Base-by-base conservation (phyloP, 2,329 filamentous ascomycete genomes). In the Colletotrichum abscissum region DNA sequence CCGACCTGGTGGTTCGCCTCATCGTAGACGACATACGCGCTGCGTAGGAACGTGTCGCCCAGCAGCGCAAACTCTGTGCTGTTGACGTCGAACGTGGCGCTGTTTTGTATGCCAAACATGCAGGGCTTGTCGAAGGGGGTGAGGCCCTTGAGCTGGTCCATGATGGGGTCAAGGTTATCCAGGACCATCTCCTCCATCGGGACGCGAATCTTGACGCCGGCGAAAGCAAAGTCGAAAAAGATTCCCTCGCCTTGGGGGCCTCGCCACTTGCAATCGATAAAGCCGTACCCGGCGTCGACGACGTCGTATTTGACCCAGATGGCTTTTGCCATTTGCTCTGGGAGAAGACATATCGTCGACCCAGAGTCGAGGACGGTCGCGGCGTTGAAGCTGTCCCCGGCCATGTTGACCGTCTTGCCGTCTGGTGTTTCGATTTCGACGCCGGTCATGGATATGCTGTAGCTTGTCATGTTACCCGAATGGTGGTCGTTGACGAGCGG, bases 11-110 rank as follows among this genome's bases (percentile, higher is more conserved):
- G 91, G 80, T 93, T 94, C 22, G 86, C 89, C 35, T 94, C 85
- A 79, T 95, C 92, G 79, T 93, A 95, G 7, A 95, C 93, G 9
- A 94, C 88, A 76, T 95, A 95, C 0, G 93, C 93, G 42, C 91
- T 92, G 59, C 93, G 87, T 64, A 95, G 84, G 80, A 95, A 95
- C 0, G 93, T 93, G 79, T 95, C 93, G 14, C 93, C 93, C 35
- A 76, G 30, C 14, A 95, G 83, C 2, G 94, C 89, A 26, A 72
- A 72, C 14, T 88, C 88, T 5, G 90, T 77, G 70, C 82, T 90
- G 88, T 78, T 89, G 90, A 67, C 88, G 67, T 92, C 92, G 77
- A 94, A 93, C 22, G 91, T 84, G 75, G 93, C 94, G 11, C 89
- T 67, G 26, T 49, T 67, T 26, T 74, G 72, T 69, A 92, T 85